Conservation (phyloP, 257 asterid species). For the Solanum piurae region DNA sequence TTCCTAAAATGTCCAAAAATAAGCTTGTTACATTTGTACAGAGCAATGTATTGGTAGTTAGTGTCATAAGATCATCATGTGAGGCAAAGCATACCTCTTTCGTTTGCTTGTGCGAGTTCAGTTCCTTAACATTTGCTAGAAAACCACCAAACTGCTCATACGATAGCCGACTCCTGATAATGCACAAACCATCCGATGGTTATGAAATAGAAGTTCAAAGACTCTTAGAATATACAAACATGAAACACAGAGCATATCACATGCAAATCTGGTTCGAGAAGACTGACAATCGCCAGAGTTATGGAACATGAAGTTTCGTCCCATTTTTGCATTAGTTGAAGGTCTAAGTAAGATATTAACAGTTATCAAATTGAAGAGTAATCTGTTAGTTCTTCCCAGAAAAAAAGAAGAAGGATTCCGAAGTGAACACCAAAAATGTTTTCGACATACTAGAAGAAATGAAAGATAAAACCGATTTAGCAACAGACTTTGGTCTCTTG, state of each 20-base stretch:
- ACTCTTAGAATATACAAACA: background rate
- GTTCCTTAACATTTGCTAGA: slow-evolving; percentile 85
- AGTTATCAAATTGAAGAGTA: background rate
- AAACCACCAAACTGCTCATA: slow-evolving; percentile 91
- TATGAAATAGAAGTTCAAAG: background rate
- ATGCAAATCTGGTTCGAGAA: background rate
- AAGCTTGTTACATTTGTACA: background rate
- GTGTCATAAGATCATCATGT: background rate
- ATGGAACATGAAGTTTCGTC: background rate
- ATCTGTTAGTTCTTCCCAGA: background rate
- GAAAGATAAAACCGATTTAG: background rate
- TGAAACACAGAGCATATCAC: background rate
- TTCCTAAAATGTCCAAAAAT: slow-evolving; percentile 31
- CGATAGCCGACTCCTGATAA: slow-evolving; percentile 59
- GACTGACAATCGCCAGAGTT: background rate
- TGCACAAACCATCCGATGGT: background rate
- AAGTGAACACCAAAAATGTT: background rate
- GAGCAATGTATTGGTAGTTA: background rate
- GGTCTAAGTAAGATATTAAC: background rate
- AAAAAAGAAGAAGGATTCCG: background rate
- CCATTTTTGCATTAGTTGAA: background rate
- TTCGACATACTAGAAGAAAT: background rate
- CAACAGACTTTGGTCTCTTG: background rate
- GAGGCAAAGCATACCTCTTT: slow-evolving; percentile 44
- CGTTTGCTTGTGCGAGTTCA: slow-evolving; percentile 89